A percentile compares a stretch with the other conserved stretches of the same genome.
Conservation (phyloP, 495 filamentous ascomycete species). For the Aspergillus taichungensis region DNA sequence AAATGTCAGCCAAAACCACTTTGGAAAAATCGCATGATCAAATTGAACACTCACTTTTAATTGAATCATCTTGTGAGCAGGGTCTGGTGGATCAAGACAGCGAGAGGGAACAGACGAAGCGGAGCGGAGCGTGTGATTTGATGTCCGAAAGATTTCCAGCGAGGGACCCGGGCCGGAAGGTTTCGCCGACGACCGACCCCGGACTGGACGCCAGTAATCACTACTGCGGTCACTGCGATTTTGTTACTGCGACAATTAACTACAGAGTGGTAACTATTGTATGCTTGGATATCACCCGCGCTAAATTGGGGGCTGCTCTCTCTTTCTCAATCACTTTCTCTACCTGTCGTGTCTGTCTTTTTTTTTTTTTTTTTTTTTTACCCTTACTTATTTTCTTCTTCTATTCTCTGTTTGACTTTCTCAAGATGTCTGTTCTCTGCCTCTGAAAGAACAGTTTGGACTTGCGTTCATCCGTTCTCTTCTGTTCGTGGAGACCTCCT, state of each 20-base stretch:
- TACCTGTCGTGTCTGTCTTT: neutral
- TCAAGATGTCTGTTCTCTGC: neutral
- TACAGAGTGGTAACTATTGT: too few relatives aligned
- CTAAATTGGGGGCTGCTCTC: neutral
- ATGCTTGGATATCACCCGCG: too few relatives aligned
- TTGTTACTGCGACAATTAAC: too few relatives aligned
- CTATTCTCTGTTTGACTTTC: neutral
- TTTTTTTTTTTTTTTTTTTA: neutral
- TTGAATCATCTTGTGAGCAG: constrained; percentile 79
- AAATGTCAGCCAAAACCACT: constrained; percentile 3
- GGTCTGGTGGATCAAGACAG: constrained; percentile 4
- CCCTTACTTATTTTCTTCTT: neutral
- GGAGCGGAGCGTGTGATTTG: neutral
- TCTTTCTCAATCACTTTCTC: neutral
- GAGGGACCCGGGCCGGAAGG: constrained; percentile 7
- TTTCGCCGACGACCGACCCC: constrained; percentile 23
- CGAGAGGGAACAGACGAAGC: constrained; percentile 5
- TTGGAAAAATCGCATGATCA: neutral
- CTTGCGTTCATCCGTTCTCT: too few relatives aligned
- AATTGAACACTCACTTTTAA: constrained; percentile 63
- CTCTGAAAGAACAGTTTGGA: too few relatives aligned
- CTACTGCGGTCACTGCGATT: too few relatives aligned
- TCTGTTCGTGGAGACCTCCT: too few relatives aligned
- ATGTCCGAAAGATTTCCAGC: constrained; percentile 18
- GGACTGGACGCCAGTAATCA: constrained; percentile 2